These are phyloP conservation scores for Otatea glauca DNA, from an alignment of 176 grass and related monocot genomes.

Conservation along the genomic window DNA sequence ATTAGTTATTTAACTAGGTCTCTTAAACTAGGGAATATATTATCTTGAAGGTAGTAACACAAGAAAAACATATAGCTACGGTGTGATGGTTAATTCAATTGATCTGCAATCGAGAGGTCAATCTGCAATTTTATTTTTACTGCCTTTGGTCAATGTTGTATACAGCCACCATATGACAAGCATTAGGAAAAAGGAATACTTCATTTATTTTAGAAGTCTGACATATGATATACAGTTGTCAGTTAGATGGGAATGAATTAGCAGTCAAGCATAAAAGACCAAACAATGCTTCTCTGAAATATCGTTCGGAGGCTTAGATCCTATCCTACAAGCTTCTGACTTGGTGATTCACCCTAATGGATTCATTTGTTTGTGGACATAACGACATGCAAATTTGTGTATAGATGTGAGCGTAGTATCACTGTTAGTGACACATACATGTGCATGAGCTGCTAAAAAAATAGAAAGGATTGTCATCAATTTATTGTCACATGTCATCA, in stretches of 20 bases:
- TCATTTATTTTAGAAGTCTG: constrained; percentile 12
- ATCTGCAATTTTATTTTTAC: constrained; percentile 8
- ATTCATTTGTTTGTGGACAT: constrained; percentile 19
- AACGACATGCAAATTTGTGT: not conserved
- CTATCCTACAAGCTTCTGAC: not conserved
- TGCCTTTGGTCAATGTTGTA: not conserved
- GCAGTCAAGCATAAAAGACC: constrained; percentile 10
- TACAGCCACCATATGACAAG: not conserved
- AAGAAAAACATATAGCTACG: not conserved
- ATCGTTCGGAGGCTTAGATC: not conserved
- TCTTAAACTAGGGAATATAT: not conserved
- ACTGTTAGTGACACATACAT: not conserved
- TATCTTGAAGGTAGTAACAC: constrained; percentile 16
- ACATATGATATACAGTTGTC: not conserved
- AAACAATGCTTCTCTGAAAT: not conserved
- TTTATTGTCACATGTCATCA: not conserved
- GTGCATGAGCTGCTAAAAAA: not conserved
- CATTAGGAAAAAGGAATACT: not conserved
- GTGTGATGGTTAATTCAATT: not conserved
- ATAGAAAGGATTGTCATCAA: not conserved
- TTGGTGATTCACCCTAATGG: constrained; percentile 2
- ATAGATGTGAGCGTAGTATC: not conserved
- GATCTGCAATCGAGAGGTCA: not conserved
- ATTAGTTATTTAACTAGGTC: constrained; percentile 29
- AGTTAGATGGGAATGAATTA: not conserved